A percentile compares a stretch with the other conserved stretches of the same genome.
These are phyloP conservation scores for Phaeoacremonium minimum DNA, from an alignment of 2,329 filamentous ascomycete genomes.

Conservation along the genomic window DNA sequence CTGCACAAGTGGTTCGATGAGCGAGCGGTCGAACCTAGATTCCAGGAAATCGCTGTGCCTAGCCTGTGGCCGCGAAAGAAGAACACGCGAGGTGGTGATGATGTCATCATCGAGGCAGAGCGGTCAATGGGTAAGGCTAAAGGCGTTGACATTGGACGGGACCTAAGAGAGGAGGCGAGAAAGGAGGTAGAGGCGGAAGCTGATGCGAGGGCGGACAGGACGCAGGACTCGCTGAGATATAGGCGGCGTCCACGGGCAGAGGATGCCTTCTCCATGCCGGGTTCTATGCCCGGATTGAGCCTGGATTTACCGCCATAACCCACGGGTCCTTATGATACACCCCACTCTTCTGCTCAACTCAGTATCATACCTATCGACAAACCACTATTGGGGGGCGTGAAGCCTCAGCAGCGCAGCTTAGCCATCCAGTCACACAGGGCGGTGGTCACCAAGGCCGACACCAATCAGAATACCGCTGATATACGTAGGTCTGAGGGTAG, in stretches of 20 bases:
- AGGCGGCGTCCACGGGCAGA: slow-evolving; percentile 19
- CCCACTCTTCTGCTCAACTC: no score
- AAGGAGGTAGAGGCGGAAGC: slow-evolving; percentile 42
- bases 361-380: no score
- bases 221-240: slow-evolving; percentile 23
- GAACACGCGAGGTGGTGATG: slow-evolving; percentile 72
- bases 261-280: slow-evolving; percentile 21
- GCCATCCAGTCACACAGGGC: no score
- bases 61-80: slow-evolving; percentile 81
- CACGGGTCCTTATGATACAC: no score
- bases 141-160: slow-evolving; percentile 47
- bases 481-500: no score
- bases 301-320: slow-evolving; percentile 15
- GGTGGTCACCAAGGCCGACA: no score
- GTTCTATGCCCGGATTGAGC: slow-evolving; percentile 13
- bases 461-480: no score
- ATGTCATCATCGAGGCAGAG: slow-evolving; percentile 41
- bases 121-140: slow-evolving; percentile 48
- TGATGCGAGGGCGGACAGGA: slow-evolving; percentile 26
- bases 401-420: no score
- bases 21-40: slow-evolving; percentile 77
- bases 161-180: slow-evolving; percentile 45
- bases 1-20: slow-evolving; percentile 87
- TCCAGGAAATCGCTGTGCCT: slow-evolving; percentile 81
- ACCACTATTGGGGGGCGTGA: no score